Conservation (phyloP, 208 protist species). For the Naegleria lovaniensis region DNA sequence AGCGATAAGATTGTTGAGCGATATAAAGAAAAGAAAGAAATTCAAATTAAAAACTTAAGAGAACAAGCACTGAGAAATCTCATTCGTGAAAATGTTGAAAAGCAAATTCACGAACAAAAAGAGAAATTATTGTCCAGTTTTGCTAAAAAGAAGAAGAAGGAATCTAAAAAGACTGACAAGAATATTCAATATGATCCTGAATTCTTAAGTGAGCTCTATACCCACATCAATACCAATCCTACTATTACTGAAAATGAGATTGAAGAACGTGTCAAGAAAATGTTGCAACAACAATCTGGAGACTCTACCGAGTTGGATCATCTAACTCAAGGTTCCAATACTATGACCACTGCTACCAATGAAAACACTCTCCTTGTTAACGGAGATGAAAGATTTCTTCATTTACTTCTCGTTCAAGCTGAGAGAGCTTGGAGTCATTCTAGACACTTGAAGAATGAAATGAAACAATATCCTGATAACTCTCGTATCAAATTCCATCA, state of each 20-base stretch:
- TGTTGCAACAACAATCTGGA: neutral
- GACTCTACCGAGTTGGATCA: no score
- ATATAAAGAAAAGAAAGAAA: neutral
- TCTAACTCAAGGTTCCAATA: no score
- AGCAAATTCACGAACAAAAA: neutral
- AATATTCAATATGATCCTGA: neutral
- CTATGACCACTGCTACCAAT: neutral
- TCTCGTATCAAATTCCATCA: conserved; percentile 2
- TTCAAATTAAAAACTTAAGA: neutral
- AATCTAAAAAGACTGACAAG: neutral
- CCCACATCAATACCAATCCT: neutral
- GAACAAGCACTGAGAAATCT: neutral
- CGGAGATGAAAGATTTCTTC: neutral
- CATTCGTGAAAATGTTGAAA: neutral
- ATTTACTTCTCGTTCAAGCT: neutral
- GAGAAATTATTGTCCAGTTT: neutral
- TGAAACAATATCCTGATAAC: neutral
- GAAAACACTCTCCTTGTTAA: neutral
- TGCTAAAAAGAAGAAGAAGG: neutral
- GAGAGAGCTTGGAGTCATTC: neutral
- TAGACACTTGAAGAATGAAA: neutral
- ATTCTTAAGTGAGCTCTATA: neutral
- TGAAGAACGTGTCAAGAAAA: neutral
- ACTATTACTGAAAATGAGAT: neutral
- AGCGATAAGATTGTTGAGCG: neutral